A percentile compares a stretch with the other conserved stretches of the same genome.
Conservation (phyloP, 495 filamentous ascomycete genomes). For the Lindgomyces ingoldianus region DNA sequence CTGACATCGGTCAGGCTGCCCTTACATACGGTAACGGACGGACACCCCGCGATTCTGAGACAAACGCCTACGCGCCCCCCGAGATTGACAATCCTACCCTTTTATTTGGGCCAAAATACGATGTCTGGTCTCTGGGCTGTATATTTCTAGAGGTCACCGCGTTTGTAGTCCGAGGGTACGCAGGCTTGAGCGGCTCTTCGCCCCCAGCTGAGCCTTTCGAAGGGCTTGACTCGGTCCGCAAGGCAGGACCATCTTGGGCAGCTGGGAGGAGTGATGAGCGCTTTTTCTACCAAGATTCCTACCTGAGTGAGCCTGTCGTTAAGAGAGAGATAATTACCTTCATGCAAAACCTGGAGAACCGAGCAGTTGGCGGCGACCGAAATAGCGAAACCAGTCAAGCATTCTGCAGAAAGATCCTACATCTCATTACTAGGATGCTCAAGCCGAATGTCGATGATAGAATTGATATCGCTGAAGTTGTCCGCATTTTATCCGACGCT, state of each 20-base stretch:
- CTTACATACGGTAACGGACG: slow-evolving; percentile 1
- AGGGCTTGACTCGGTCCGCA: slow-evolving; percentile 6
- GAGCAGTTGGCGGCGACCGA: not conserved
- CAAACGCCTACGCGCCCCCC: slow-evolving; percentile 25
- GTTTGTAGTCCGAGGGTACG: slow-evolving; percentile 15
- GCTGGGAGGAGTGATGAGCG: not conserved
- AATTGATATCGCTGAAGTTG: slow-evolving; percentile 17
- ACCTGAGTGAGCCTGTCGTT: not conserved
- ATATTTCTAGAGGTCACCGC: slow-evolving; percentile 19
- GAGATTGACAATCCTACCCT: slow-evolving; percentile 14
- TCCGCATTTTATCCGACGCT: not conserved
- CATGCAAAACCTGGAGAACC: not conserved
- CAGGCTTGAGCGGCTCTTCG: slow-evolving; percentile 2
- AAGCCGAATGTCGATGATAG: not conserved
- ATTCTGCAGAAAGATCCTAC: not conserved
- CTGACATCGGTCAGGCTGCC: slow-evolving; percentile 26
- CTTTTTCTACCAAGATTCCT: not conserved
- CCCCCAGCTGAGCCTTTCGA: not conserved
- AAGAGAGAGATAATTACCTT: slow-evolving; percentile 14
- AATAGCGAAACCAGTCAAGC: not conserved
- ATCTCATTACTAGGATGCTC: slow-evolving; percentile 9
- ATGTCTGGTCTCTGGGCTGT: slow-evolving; percentile 30
- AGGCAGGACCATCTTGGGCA: not conserved
- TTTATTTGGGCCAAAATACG: slow-evolving; percentile 9
- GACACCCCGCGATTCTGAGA: slow-evolving; percentile 10